These are phyloP conservation scores for Neurospora sp. DNA, from an alignment of 495 filamentous ascomycete genomes.

Conservation along the genomic window DNA sequence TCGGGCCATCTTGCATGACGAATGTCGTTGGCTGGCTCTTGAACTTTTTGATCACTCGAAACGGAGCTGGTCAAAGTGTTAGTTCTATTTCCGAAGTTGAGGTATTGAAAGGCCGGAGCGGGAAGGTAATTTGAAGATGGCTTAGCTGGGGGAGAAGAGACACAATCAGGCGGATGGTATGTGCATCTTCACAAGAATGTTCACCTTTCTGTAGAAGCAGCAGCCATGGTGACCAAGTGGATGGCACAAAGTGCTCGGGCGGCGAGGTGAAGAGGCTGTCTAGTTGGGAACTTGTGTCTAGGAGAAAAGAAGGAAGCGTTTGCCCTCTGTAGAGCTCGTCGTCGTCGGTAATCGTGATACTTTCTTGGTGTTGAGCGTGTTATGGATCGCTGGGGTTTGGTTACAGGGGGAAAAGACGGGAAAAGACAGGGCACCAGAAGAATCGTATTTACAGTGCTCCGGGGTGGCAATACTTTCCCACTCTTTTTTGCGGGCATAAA, in stretches of 20 bases:
- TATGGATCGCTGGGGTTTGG: too few relatives aligned
- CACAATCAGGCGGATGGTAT: neutral
- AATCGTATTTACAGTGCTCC: too few relatives aligned
- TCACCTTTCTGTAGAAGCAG: neutral
- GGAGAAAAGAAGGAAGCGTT: neutral
- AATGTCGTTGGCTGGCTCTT: neutral
- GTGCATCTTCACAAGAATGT: neutral
- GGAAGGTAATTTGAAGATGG: neutral
- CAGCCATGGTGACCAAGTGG: neutral
- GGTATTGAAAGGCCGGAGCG: neutral
- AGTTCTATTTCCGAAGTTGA: neutral
- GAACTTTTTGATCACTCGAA: neutral
- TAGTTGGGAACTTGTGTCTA: neutral
- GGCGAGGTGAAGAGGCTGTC: neutral
- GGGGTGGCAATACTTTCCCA: too few relatives aligned
- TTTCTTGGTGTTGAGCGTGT: too few relatives aligned
- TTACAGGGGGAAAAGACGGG: too few relatives aligned
- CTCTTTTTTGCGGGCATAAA: too few relatives aligned
- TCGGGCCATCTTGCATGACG: neutral
- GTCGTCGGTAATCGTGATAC: too few relatives aligned
- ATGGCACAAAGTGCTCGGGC: neutral
- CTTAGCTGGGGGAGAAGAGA: neutral
- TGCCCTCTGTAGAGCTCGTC: too few relatives aligned
- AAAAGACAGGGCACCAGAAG: too few relatives aligned
- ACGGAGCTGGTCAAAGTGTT: neutral